Base-by-base conservation (phyloP, 2,329 filamentous ascomycete species). In the Apiospora phragmitis region DNA sequence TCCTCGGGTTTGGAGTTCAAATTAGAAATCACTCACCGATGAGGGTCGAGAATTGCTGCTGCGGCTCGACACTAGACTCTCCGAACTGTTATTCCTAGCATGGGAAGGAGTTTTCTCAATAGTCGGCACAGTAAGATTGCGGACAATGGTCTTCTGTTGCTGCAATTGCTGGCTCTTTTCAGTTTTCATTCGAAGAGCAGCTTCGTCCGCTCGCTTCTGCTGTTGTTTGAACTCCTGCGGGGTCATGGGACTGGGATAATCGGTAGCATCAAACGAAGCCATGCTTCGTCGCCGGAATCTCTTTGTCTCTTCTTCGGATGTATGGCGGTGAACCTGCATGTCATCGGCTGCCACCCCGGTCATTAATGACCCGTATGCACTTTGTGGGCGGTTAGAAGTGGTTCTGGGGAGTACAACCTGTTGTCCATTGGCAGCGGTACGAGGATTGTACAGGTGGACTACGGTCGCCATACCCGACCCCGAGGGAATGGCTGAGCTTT, bases 241-340 rank as follows among this genome's bases (percentile, higher is more conserved):
- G 72, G 79, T 79, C 75, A 81, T 69, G 73, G 79, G 77, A 72
- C 77, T 81, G 70, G 80, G 79, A 75, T 83, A 83, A 72, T 85
- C 82, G 75, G 82, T 75, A 76, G 82, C 81, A 80, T 89, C 86
- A 72, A 88, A 81, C 24, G 90, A 92, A 74, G 93, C 93, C 83
- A 97, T 89, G 82, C 94, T 98, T 74, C 94, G 90, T 78, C 94
- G 90, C 76, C 94, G 88, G 81, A 94, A 92, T 78, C 93, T 88
- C 81, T 92, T 94, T 12, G 91, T 88, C 45, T 92, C 87, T 38
- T 95, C 94, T 24, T 88, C 81, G n/a, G 83, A 79, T 35, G 85
- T 80, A 70, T 86, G 85, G 70, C 85, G 89, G 76, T 86, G 85
- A 71, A 94, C 78, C 70, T 90, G 88, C 78, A 91, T 89, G 75